phyloP scores from a whole-genome alignment of 2,329 filamentous ascomycete genomes.

The Botrytis byssoidea region DNA sequence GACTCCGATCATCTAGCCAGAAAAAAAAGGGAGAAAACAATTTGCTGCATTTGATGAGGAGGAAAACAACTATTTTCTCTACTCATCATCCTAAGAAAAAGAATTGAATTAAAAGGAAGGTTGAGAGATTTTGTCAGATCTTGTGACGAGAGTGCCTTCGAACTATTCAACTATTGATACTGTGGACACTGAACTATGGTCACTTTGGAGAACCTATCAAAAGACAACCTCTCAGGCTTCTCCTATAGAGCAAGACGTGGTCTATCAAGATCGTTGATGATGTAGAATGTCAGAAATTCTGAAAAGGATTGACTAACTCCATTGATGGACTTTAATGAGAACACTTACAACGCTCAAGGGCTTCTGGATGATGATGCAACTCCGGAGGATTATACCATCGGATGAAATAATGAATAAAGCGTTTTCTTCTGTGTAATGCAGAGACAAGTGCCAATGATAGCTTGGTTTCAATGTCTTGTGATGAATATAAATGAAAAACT shows the following conservation, averaged over 20 bases:
- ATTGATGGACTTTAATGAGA: not conserved
- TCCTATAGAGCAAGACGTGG: not conserved
- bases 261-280: not conserved
- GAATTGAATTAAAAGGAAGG: not conserved
- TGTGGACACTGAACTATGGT: not conserved
- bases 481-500: not conserved
- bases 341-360: not conserved
- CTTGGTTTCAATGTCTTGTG: not conserved
- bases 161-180: not conserved
- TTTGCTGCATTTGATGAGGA: not conserved
- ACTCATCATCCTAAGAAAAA: not conserved
- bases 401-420: not conserved
- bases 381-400: not conserved
- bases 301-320: not conserved
- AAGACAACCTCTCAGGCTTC: not conserved
- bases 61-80: not conserved
- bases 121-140: not conserved
- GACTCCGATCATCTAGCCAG: not conserved
- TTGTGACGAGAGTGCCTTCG: not conserved
- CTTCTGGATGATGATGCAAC: not conserved
- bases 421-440: too few relatives aligned
- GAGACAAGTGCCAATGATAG: not conserved
- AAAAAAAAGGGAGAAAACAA: not conserved
- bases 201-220: not conserved
- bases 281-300: not conserved